These are phyloP conservation scores for Tephrocybe sp. DNA, from an alignment of 768 basidiomycete species.

Conservation along the genomic window DNA sequence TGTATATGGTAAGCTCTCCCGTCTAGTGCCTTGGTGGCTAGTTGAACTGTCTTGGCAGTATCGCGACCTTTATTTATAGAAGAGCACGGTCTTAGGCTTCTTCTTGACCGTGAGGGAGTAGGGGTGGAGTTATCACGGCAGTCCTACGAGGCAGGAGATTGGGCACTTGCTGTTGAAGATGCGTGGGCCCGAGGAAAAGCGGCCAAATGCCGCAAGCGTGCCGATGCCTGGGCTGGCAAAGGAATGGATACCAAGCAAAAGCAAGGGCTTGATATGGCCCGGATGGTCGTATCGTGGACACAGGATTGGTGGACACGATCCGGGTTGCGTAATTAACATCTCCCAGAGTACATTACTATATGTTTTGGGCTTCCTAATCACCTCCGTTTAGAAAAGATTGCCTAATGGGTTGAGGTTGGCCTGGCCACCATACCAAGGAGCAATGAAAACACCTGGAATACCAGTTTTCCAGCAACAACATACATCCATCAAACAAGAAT, in stretches of 20 bases:
- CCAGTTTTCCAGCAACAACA: too few relatives aligned
- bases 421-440: too few relatives aligned
- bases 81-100: constrained; percentile 70
- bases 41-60: constrained; percentile 38
- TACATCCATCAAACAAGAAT: too few relatives aligned
- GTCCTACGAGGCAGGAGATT: constrained; percentile 71
- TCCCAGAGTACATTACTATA: too few relatives aligned
- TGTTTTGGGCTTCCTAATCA: too few relatives aligned
- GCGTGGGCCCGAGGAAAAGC: constrained; percentile 55
- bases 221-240: constrained; percentile 32
- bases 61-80: constrained; percentile 80
- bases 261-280: constrained; percentile 48
- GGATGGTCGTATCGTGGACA: constrained; percentile 52
- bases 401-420: too few relatives aligned
- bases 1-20: constrained; percentile 58
- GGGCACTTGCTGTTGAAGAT: constrained; percentile 57
- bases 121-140: constrained; percentile 67
- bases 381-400: too few relatives aligned
- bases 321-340: too few relatives aligned
- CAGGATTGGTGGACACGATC: constrained; percentile 33
- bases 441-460: too few relatives aligned
- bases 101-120: constrained; percentile 63
- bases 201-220: constrained; percentile 48
- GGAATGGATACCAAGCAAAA: constrained; percentile 39
- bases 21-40: constrained; percentile 5